Evolutionary conservation across 306 rosid species (phyloP), one percentile per base, ranked within the genome.

Genomic region (Biancaea sappan): DNA sequence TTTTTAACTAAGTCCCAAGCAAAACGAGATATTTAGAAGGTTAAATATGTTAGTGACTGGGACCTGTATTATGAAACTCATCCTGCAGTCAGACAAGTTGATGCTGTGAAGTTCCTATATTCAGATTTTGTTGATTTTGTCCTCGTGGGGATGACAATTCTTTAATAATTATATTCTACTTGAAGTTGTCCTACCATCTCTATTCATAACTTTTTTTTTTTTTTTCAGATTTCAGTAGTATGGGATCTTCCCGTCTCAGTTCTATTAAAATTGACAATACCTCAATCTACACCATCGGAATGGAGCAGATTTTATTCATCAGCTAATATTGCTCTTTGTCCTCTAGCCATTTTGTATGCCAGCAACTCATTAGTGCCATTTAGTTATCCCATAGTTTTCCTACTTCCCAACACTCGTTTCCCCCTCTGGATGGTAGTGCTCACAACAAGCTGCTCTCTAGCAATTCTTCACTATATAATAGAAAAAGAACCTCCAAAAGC

Each of bases 401-500:
- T 94, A 81, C 92, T 92, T 75, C 86, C 97, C 12, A 50, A 84
- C 80, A 87, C 83, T 41, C 90, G 83, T 82, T 74, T 88, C 31
- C 97, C 99, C 47, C 93, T 92, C 41, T 94, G 99, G 97, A 84
- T 83, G 32, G 89, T 94, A 9, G 88, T 94, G 24, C 81, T 92
- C 58, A 59, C 77, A 47, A 82, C 90, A 67, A 87, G 97, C 87
- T 88, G 84, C 67, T 75, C 95, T 37, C 99, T 94, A n/a, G 91
- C 95, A 3, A 52, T 92, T 75, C 89, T 94, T 76, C 96, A 92
- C 87, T 76, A 46, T 50, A 62, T 87, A 34, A 59, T 84, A 8
- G 97, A 90, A 74, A 92, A 79, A 62, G 96, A 94, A 19, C 95
- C 97, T 65, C 97, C 99, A 4, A 91, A 91, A 83, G 77, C 91